Base-by-base conservation (phyloP, 176 grass and related monocot genomes). In the Urochloa ruziziensis region DNA sequence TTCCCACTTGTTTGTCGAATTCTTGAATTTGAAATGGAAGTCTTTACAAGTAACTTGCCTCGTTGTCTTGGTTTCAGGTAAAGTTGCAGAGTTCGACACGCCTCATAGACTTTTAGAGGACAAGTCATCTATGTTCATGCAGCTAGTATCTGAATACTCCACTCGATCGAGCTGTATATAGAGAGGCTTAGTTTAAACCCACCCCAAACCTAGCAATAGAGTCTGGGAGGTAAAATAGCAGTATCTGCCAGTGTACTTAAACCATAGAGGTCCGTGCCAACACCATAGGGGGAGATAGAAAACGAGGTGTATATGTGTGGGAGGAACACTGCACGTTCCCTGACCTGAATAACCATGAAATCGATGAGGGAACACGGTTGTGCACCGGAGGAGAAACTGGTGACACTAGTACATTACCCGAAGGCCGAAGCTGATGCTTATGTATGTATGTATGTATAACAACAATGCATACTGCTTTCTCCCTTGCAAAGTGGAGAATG, bases 71-170 rank as follows among this genome's bases (percentile, higher is more conserved):
- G 43, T 98, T 90, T 66, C 89, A 98, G 96, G 96, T 83, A 90
- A 88, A 98, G 82, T 98, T 42, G 80, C 96, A 39, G 96, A 98
- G 75, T 98, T 93, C 28, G 89, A 95, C 78, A 88, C 88, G 1
- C 96, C 96, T 54, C 89, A 80, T 43, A 89, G 35, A 60, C 83
- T 98, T 42, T 60, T 98, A 79, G 96, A 95, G 88, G 93, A 98
- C 61, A 93, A 90, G 52, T 91, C 85, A 27, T 98, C 96, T 16
- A 93, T 98, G 91, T 98, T 98, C 86, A 86, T 86, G 80, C 92
- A 90, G 82, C 87, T 95, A 57, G 96, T 98, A 37, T 91, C 93
- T 0, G 96, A 98, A 70, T 98, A 98, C 89, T 95, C 92, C 10
- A 89, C 88, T 56, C 88, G 96, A 35, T 93, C 96, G 16, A 88